Evolutionary conservation across 2,329 filamentous ascomycete genomes (phyloP).

Genomic region (Fusarium sp.): DNA sequence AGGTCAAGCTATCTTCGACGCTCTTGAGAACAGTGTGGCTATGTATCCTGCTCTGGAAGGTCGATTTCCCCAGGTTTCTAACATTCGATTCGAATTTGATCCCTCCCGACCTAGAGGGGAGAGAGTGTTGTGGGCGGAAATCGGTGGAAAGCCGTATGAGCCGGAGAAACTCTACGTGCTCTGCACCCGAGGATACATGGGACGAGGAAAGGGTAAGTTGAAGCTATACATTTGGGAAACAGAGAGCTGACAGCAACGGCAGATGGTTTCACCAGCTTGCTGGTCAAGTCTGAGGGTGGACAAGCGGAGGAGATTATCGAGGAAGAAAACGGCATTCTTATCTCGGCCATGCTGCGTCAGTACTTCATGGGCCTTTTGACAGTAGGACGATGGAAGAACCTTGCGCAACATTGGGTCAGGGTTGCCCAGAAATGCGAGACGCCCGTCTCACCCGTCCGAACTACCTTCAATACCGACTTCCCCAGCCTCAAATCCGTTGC

Average conservation of each 20-base stretch:
- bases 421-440: conserved; percentile 70
- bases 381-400: conserved; percentile 80
- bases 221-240: not conserved
- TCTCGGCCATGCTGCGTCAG: conserved; percentile 86
- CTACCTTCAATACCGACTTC: conserved; percentile 27
- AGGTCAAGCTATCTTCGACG: conserved; percentile 78
- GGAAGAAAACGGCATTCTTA: conserved; percentile 87
- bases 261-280: conserved; percentile 81
- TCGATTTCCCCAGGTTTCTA: conserved; percentile 86
- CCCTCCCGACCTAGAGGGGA: conserved; percentile 66
- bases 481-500: conserved; percentile 26
- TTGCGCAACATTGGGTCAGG: conserved; percentile 73
- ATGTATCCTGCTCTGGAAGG: conserved; percentile 84
- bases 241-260: conserved; percentile 21
- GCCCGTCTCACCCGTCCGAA: conserved; percentile 52
- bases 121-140: conserved; percentile 69
- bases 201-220: conserved; percentile 72
- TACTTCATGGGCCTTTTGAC: conserved; percentile 91
- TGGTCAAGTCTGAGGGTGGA: conserved; percentile 81
- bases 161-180: conserved; percentile 73
- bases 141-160: conserved; percentile 70
- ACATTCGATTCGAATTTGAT: conserved; percentile 80
- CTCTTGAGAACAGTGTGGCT: conserved; percentile 84
- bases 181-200: conserved; percentile 89
- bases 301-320: conserved; percentile 79